Conservation (phyloP, 441 rosid genomes). For the Kokia cookei region DNA sequence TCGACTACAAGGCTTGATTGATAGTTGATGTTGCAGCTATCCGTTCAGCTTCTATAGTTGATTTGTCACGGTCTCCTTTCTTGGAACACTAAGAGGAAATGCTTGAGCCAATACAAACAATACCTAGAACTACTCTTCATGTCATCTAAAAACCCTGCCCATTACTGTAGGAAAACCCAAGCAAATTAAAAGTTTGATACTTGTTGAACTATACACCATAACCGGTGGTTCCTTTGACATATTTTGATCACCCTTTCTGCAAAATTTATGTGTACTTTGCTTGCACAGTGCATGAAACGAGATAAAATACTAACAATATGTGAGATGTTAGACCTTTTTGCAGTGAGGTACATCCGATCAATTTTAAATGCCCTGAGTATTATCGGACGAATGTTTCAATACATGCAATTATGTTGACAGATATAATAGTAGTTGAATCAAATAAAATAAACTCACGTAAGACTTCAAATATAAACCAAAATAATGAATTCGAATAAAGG, state of each 20-base stretch:
- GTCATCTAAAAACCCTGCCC: neutral
- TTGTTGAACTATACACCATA: neutral
- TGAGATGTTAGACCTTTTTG: neutral
- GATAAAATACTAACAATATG: neutral
- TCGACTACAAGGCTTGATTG: neutral
- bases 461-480: no score
- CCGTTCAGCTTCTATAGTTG: neutral
- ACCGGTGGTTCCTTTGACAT: neutral
- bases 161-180: neutral
- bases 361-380: no score
- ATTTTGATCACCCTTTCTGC: neutral
- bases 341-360: neutral
- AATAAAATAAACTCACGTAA: no score
- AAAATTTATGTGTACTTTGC: neutral
- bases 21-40: neutral
- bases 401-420: no score
- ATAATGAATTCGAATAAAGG: no score
- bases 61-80: neutral
- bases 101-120: neutral
- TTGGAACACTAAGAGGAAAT: neutral
- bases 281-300: neutral
- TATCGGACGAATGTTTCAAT: no score
- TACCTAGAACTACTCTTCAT: neutral
- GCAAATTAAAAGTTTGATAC: neutral
- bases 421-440: no score